Percentiles rank a stretch among this genome's conserved stretches.
Evolutionary conservation across 148 eudicot species (phyloP).

Genomic region (Rhododendron henanense): DNA sequence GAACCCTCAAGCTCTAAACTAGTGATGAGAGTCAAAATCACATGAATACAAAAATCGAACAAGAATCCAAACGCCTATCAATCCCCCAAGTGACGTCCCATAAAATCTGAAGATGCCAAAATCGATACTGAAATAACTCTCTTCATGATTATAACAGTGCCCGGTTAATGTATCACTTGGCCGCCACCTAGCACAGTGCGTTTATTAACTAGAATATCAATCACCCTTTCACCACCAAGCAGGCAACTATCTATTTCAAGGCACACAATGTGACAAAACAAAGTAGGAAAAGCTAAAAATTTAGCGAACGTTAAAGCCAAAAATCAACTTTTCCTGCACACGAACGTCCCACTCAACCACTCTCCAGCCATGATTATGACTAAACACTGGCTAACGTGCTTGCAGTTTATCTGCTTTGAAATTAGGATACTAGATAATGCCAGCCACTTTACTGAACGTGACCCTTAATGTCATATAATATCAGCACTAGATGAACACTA

Average conservation of each 20-base stretch:
- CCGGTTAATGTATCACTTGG: not conserved
- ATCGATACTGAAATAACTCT: not conserved
- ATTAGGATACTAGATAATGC: not conserved
- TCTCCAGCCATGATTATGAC: not conserved
- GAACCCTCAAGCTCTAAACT: not conserved
- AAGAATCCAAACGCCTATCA: not conserved
- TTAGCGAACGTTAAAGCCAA: not conserved
- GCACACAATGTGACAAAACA: not conserved
- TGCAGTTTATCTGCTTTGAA: slow-evolving; percentile 8
- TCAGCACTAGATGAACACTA: not conserved
- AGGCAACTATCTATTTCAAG: not conserved
- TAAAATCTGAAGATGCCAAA: not conserved
- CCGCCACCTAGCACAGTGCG: not conserved
- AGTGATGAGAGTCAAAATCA: not conserved
- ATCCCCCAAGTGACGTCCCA: not conserved
- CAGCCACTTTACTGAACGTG: not conserved
- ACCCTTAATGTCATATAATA: not conserved
- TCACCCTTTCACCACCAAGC: not conserved
- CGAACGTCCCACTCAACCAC: not conserved
- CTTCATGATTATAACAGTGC: not conserved
- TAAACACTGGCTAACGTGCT: not conserved
- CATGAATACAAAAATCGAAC: not conserved
- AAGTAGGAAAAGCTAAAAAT: not conserved
- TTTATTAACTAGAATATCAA: not conserved
- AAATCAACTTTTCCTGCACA: not conserved